Evolutionary conservation across 2,329 filamentous ascomycete species (phyloP), one percentile per base, ranked within the genome.

Genomic region (Ciborinia camelliae): DNA sequence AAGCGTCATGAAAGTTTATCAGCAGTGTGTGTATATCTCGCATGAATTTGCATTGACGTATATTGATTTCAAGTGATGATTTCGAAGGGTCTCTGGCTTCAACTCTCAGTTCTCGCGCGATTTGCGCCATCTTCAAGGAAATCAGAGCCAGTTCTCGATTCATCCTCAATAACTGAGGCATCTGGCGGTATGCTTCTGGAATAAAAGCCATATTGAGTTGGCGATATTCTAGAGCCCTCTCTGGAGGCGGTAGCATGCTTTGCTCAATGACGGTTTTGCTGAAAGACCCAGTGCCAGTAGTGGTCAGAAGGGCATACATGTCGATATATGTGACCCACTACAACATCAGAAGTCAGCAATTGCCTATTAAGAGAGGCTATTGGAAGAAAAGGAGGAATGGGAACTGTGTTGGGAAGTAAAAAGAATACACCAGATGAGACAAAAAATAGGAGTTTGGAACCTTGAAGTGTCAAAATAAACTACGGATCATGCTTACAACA

Each of bases 281-380:
- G 70, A 84, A 83, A 18, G 80, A 78, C 55, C 83, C 82, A 0
- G 73, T 77, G 3, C 82, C 82, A 50, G 78, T 79, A 15, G 81
- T 82, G 62, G 81, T 81, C 54, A 86, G 71, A 39, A 84, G 77
- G 18, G 82, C 82, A 68, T 84, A 81, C n/a, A 84, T 75, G 68
- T 86, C 84, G 52, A 86, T 79, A 63, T 79, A 78, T 69, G 80
- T 81, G 45, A 84, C 78, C 73, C 78, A 80, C 82, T 55, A 55
- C 4, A 28, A 47, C 37, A 55, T 39, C 23, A 12, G 8, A 10
- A 12, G 6, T 55, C 8, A 55, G 35, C 26, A 37, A 28, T 41
- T 41, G 23, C 18, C 52, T 28, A 20, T 26, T 6, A 6, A 28
- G 52, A 28, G 28, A 41, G 35, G 14, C 8, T 39, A 28, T 12